phyloP scores from a whole-genome alignment of 2,329 filamentous ascomycete species.

The Tolypocladium pustulatum region DNA sequence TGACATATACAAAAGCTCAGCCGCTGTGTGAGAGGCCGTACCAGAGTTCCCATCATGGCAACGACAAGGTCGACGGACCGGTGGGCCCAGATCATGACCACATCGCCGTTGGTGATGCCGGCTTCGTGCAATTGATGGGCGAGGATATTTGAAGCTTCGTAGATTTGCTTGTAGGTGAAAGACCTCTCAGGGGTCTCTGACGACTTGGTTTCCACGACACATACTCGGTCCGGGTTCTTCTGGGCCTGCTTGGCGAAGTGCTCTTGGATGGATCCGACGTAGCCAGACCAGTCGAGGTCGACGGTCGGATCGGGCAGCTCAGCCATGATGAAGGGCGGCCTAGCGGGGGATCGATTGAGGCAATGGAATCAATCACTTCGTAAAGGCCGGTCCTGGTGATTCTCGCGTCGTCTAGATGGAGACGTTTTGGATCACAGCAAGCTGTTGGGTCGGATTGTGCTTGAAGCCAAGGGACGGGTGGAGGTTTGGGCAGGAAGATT shows the following conservation, averaged over 20 bases:
- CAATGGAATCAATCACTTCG: background rate
- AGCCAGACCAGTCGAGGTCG: background rate
- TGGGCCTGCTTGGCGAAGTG: background rate
- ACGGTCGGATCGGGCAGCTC: background rate
- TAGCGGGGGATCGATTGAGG: background rate
- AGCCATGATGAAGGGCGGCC: constrained; percentile 3
- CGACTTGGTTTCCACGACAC: background rate
- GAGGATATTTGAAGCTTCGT: background rate
- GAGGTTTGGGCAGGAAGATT: background rate
- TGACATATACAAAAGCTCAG: too few relatives aligned
- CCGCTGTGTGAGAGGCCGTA: too few relatives aligned
- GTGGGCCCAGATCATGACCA: background rate
- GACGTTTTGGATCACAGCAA: background rate
- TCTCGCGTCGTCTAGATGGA: background rate
- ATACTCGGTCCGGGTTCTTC: background rate
- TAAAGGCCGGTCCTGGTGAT: too few relatives aligned
- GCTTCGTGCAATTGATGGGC: background rate
- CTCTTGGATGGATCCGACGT: background rate
- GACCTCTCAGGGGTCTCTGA: background rate
- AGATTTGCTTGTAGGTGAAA: background rate
- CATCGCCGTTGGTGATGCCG: background rate
- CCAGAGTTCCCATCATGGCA: background rate
- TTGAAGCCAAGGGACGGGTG: background rate
- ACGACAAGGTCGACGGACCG: background rate
- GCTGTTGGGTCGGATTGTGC: background rate